Evolutionary conservation across 108 stramenopile species (phyloP).

Genomic region (Skeletonema tropicum): DNA sequence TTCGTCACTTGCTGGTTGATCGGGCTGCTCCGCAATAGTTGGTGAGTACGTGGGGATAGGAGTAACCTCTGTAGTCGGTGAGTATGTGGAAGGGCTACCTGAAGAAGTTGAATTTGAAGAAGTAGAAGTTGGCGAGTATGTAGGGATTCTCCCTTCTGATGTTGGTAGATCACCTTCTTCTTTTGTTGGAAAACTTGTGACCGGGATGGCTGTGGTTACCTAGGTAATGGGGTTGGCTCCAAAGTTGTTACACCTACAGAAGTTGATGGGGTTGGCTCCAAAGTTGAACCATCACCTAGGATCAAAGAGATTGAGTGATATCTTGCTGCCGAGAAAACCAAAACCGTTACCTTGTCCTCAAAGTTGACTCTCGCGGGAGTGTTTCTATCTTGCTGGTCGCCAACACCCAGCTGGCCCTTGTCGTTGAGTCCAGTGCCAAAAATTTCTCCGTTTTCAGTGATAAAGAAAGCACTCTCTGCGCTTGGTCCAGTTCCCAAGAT

Average conservation of each 20-base stretch:
- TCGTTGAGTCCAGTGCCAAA: slow-evolving; percentile 36
- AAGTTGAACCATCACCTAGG: background rate
- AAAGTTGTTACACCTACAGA: background rate
- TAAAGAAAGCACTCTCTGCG: slow-evolving; percentile 33
- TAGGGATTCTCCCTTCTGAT: background rate
- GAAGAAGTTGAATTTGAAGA: no score
- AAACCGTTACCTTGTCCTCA: slow-evolving; percentile 12
- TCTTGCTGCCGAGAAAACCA: slow-evolving; percentile 26
- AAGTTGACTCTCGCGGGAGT: slow-evolving; percentile 32
- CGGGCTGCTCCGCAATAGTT: background rate
- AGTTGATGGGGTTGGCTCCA: slow-evolving; percentile 15
- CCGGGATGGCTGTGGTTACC: background rate
- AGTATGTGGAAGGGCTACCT: background rate
- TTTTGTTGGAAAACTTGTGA: background rate
- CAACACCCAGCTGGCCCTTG: slow-evolving; percentile 47
- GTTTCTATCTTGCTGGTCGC: slow-evolving; percentile 28
- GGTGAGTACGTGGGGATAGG: background rate
- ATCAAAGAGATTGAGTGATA: slow-evolving; percentile 31
- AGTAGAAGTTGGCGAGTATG: background rate
- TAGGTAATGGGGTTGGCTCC: slow-evolving; percentile 8
- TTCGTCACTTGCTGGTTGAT: background rate
- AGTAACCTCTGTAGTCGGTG: background rate
- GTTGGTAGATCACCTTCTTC: background rate
- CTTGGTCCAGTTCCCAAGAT: slow-evolving; percentile 27
- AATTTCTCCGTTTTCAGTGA: slow-evolving; percentile 23